Conservation (phyloP, 2,329 filamentous ascomycete genomes). For the Fusarium sp. region DNA sequence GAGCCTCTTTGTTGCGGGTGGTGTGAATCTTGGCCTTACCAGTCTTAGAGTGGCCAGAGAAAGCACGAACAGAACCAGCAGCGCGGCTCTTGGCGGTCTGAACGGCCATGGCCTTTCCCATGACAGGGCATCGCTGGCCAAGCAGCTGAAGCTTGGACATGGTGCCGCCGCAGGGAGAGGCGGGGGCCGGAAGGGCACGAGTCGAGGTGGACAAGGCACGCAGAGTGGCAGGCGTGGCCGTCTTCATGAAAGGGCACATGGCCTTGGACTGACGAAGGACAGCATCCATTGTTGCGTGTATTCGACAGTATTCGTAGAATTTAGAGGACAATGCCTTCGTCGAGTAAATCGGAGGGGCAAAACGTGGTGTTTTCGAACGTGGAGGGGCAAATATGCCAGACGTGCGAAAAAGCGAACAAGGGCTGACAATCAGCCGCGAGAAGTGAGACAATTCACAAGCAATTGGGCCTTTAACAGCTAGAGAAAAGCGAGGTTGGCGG, state of each 20-base stretch:
- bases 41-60: constrained; percentile 61
- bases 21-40: constrained; percentile 84
- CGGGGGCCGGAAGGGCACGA: constrained; percentile 49
- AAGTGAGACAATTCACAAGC: constrained; percentile 20
- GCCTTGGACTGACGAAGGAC: constrained; percentile 94
- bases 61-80: constrained; percentile 60
- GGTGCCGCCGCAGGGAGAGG: constrained; percentile 83
- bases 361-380: constrained; percentile 9
- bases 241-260: constrained; percentile 97
- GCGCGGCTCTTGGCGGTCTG: constrained; percentile 71
- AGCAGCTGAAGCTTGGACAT: constrained; percentile 97
- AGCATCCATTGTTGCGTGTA: constrained; percentile 77
- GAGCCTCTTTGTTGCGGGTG: constrained; percentile 79
- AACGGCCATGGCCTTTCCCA: constrained; percentile 96
- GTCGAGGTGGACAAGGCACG: constrained; percentile 85
- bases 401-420: constrained; percentile 24
- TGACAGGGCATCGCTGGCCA: constrained; percentile 94
- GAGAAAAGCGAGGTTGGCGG: neutral
- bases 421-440: constrained; percentile 23
- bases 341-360: constrained; percentile 28
- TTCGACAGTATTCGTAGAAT: neutral
- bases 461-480: constrained; percentile 18
- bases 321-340: constrained; percentile 15
- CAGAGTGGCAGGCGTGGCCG: constrained; percentile 89
- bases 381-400: constrained; percentile 28